Conservation (phyloP, 2,329 filamentous ascomycete genomes). For the Alternaria consortialis region DNA sequence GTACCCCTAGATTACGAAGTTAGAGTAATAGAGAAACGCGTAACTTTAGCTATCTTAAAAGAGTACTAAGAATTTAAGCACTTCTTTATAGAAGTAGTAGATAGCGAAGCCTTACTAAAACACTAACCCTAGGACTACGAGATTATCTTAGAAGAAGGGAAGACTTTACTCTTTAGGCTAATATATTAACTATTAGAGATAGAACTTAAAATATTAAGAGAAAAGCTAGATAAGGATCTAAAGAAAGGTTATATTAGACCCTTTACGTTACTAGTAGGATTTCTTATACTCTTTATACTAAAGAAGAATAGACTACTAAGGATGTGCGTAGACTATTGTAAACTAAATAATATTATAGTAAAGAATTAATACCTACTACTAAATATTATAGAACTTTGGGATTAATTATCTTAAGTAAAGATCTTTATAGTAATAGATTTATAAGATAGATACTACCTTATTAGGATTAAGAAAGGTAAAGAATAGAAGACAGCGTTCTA, state of each 20-base stretch:
- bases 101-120: not conserved
- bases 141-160: conserved; percentile 4
- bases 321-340: too few species aligned
- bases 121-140: conserved; percentile 2
- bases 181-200: not conserved
- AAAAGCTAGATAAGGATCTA: not conserved
- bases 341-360: too few species aligned
- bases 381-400: too few species aligned
- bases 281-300: not conserved
- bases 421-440: conserved; percentile 12
- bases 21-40: not conserved
- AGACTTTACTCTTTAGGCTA: not conserved
- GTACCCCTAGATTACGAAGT: not conserved
- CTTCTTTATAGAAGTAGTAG: conserved; percentile 3
- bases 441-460: too few species aligned
- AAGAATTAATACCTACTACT: too few species aligned
- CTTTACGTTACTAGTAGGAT: conserved; percentile 1
- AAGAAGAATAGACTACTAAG: too few species aligned
- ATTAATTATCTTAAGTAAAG: not conserved
- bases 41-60: not conserved
- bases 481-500: too few species aligned
- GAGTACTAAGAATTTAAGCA: conserved; percentile 1
- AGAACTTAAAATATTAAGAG: not conserved
- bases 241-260: not conserved
- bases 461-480: too few species aligned